A percentile compares a stretch with the other conserved stretches of the same genome.
Evolutionary conservation across 2,329 filamentous ascomycete genomes (phyloP).

Genomic region (Davidsoniella virescens): DNA sequence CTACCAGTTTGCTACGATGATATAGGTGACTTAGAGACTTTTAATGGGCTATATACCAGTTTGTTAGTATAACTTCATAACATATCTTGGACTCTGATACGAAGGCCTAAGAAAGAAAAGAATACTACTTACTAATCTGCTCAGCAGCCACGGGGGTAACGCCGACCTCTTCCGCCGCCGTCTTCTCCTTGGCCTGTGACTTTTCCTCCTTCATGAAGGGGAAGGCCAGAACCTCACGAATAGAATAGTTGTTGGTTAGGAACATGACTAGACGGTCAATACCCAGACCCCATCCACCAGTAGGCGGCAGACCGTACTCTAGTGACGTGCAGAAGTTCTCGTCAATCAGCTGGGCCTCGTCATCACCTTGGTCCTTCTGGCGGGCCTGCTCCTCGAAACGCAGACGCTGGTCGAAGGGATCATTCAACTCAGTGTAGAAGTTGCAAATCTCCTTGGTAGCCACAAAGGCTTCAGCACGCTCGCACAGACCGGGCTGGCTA

Average conservation of each 20-base stretch:
- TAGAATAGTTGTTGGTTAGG: slow-evolving; percentile 81
- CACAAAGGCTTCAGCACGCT: slow-evolving; percentile 95
- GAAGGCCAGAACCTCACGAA: slow-evolving; percentile 92
- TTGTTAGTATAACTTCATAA: too few relatives aligned
- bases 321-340: slow-evolving; percentile 87
- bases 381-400: slow-evolving; percentile 78
- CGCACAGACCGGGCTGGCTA: slow-evolving; percentile 57
- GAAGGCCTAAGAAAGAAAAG: too few relatives aligned
- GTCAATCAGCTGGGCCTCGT: slow-evolving; percentile 90
- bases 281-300: slow-evolving; percentile 91
- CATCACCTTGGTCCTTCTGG: slow-evolving; percentile 92
- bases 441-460: slow-evolving; percentile 68
- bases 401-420: slow-evolving; percentile 84
- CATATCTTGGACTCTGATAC: too few relatives aligned
- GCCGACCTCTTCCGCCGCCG: slow-evolving; percentile 44
- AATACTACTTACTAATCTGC: slow-evolving; percentile 26
- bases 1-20: too few relatives aligned
- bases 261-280: slow-evolving; percentile 93
- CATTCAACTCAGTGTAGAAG: slow-evolving; percentile 75
- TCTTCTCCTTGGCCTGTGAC: slow-evolving; percentile 30
- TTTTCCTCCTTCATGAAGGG: slow-evolving; percentile 91
- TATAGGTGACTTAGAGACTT: too few relatives aligned
- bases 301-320: slow-evolving; percentile 83
- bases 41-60: too few relatives aligned
- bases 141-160: slow-evolving; percentile 43